Evolutionary conservation across 108 stramenopile species (phyloP).

Genomic region (Nannochloropsis gaditana): DNA sequence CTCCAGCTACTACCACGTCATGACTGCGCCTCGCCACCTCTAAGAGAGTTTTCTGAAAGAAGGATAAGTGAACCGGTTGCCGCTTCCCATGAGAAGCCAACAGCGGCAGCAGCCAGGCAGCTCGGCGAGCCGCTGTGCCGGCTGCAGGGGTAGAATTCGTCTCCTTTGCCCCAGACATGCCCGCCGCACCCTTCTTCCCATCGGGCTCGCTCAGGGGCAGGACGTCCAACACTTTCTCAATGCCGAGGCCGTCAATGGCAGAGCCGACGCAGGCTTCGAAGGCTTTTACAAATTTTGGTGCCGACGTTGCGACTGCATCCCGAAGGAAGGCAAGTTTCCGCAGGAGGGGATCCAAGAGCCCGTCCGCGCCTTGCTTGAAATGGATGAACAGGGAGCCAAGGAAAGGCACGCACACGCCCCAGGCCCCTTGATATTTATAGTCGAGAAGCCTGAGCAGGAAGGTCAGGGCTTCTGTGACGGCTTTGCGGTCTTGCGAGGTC

Average conservation of each 20-base stretch:
- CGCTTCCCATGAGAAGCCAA: constrained; percentile 36
- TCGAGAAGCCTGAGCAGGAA: not conserved
- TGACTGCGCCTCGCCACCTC: constrained; percentile 41
- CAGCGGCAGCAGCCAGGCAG: constrained; percentile 29
- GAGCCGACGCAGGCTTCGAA: constrained; percentile 20
- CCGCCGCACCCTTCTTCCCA: constrained; percentile 27
- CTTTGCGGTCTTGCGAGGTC: not conserved
- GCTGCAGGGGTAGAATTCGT: not conserved
- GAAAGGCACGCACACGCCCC: constrained; percentile 38
- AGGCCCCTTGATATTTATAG: constrained; percentile 39
- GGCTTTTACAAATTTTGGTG: not conserved
- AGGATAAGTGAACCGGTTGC: constrained; percentile 33
- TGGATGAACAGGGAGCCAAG: constrained; percentile 48
- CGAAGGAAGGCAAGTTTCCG: not conserved
- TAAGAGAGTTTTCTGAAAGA: constrained; percentile 36
- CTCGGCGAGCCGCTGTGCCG: not conserved
- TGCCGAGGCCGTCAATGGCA: constrained; percentile 45
- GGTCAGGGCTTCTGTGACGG: not conserved
- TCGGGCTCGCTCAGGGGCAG: constrained; percentile 33
- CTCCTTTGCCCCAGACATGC: constrained; percentile 27
- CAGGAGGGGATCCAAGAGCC: not conserved
- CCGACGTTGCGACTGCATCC: constrained; percentile 1
- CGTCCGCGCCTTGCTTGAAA: constrained; percentile 18
- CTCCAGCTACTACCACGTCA: not conserved
- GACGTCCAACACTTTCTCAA: constrained; percentile 34